Conservation (phyloP, 148 eudicot species). For the Talinum fruticosum region DNA sequence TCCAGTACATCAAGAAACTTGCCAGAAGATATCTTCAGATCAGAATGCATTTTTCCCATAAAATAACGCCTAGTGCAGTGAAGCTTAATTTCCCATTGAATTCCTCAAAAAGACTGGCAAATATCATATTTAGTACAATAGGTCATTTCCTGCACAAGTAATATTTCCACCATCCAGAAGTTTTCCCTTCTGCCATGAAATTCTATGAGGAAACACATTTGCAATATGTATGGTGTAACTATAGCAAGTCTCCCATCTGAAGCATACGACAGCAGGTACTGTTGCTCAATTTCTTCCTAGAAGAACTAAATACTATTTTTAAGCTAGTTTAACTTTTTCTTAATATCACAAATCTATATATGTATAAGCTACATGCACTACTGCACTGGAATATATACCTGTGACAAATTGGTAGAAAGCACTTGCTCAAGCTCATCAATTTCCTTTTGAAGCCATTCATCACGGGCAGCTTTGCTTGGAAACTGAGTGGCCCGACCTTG, state of each 20-base stretch:
- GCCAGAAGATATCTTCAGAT: background rate
- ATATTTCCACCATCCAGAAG: background rate
- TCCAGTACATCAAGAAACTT: background rate
- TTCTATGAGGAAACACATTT: too few relatives aligned
- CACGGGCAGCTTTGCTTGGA: slow-evolving; percentile 81
- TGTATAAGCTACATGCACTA: background rate
- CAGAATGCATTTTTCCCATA: too few relatives aligned
- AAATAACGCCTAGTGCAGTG: background rate
- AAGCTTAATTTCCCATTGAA: background rate
- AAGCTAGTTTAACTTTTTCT: background rate
- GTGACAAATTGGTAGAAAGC: slow-evolving; percentile 53
- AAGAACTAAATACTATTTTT: background rate
- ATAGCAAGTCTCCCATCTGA: background rate
- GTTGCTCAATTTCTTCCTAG: background rate
- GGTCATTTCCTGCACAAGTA: background rate
- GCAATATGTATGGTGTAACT: background rate
- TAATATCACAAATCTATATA: background rate
- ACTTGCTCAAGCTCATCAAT: slow-evolving; percentile 72
- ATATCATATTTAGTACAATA: background rate
- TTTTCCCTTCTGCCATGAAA: background rate
- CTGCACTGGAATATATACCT: slow-evolving; percentile 43
- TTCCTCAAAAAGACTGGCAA: background rate
- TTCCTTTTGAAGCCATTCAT: slow-evolving; percentile 87
- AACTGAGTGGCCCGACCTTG: slow-evolving; percentile 99
- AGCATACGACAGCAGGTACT: background rate